Evolutionary conservation across 2,329 filamentous ascomycete genomes (phyloP).

Genomic region (Helminthosporium solani): DNA sequence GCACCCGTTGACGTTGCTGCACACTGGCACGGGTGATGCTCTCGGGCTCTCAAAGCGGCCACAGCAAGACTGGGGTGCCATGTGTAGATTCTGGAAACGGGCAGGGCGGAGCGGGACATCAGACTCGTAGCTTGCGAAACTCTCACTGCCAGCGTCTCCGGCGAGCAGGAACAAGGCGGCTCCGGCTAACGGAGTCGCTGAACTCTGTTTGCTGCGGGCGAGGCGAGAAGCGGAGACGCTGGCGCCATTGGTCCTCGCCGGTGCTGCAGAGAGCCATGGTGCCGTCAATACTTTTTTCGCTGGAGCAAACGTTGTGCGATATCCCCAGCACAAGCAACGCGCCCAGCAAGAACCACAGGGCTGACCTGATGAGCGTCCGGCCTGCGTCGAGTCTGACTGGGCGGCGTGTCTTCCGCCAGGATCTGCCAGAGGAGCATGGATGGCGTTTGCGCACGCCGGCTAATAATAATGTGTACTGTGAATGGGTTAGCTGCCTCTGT

Average conservation of each 20-base stretch:
- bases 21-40: constrained; percentile 3
- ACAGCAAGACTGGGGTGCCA: constrained; percentile 38
- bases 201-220: neutral
- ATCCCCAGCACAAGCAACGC: constrained; percentile 10
- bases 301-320: constrained; percentile 8
- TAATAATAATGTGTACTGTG: constrained; percentile 5
- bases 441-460: constrained; percentile 26
- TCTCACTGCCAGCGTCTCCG: neutral
- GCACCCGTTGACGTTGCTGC: constrained; percentile 12
- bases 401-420: constrained; percentile 28
- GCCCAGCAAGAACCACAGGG: constrained; percentile 22
- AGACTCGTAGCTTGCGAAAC: neutral
- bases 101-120: neutral
- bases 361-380: constrained; percentile 11
- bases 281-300: constrained; percentile 5
- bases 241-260: neutral
- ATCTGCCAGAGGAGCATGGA: constrained; percentile 24
- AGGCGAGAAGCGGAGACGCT: neutral
- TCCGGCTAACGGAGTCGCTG: neutral
- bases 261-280: constrained; percentile 4
- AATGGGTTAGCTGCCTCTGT: no score
- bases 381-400: constrained; percentile 18
- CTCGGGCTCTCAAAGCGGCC: constrained; percentile 14
- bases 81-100: constrained; percentile 24
- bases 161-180: neutral